Percentiles rank a stretch among this genome's conserved stretches.
Evolutionary conservation across 2,329 filamentous ascomycete species (phyloP).

Genomic region (Xenoacremonium recifei): DNA sequence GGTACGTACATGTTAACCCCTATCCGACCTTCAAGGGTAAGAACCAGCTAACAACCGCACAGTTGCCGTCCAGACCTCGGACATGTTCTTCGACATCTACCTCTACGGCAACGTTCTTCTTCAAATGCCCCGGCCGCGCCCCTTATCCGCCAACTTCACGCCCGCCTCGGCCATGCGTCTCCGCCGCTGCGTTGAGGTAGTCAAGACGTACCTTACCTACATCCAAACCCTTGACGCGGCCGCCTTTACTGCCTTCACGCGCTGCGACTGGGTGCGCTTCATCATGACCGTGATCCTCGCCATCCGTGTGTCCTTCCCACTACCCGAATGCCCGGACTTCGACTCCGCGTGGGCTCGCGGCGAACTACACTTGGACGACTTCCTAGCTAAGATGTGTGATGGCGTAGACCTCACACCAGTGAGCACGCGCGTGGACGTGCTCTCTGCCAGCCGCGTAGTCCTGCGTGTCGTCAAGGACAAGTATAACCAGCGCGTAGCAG

Average conservation of each 20-base stretch:
- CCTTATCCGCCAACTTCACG: slow-evolving; percentile 7
- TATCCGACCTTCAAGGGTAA: too few species aligned
- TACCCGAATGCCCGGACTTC: slow-evolving; percentile 35
- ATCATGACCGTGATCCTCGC: slow-evolving; percentile 41
- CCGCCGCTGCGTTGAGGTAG: slow-evolving; percentile 19
- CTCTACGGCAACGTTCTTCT: slow-evolving; percentile 40
- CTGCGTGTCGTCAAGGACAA: slow-evolving; percentile 45
- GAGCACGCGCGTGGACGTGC: slow-evolving; percentile 37
- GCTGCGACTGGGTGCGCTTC: slow-evolving; percentile 43
- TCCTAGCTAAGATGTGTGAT: slow-evolving; percentile 36
- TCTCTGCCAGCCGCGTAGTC: slow-evolving; percentile 46
- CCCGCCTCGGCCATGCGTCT: slow-evolving; percentile 20
- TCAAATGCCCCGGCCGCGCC: slow-evolving; percentile 9
- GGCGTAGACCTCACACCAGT: slow-evolving; percentile 20
- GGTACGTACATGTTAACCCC: too few species aligned
- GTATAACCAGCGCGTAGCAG: slow-evolving; percentile 40
- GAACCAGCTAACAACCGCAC: slow-evolving; percentile 10
- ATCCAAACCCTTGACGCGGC: slow-evolving; percentile 28
- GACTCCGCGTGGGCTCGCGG: slow-evolving; percentile 37
- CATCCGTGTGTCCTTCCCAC: slow-evolving; percentile 46
- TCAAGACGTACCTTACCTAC: slow-evolving; percentile 33
- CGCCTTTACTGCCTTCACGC: slow-evolving; percentile 36
- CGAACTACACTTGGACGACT: slow-evolving; percentile 38
- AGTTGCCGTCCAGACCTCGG: slow-evolving; percentile 30
- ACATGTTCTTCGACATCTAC: slow-evolving; percentile 37